Conservation (phyloP, 1,139 yeast genomes). For the Hyphopichia wangnamkhiaoensis region DNA sequence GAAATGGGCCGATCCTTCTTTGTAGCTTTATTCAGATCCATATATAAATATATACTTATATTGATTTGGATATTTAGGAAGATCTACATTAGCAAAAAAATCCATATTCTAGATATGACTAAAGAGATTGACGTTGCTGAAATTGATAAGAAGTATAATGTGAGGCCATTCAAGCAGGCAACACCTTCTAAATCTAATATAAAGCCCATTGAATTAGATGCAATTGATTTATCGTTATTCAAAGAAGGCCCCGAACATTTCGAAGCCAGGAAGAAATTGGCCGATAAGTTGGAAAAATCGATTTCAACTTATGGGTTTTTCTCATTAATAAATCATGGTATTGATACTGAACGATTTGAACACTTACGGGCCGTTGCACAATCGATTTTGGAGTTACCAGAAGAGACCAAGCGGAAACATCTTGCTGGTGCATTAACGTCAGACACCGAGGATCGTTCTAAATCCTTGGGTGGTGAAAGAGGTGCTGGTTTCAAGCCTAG, state of each 20-base stretch:
- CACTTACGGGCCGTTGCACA: conserved; percentile 22
- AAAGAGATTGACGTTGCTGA: conserved; percentile 7
- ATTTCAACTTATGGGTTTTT: conserved; percentile 24
- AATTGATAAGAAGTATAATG: conserved; percentile 20
- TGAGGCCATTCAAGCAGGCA: conserved; percentile 23
- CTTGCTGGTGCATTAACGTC: conserved; percentile 33
- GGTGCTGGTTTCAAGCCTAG: conserved; percentile 33
- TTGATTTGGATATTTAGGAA: too few relatives aligned
- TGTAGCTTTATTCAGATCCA: too few relatives aligned
- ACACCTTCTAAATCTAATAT: conserved; percentile 12
- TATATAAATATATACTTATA: too few relatives aligned
- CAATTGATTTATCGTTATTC: conserved; percentile 19
- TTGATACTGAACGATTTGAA: conserved; percentile 17
- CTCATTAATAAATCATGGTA: conserved; percentile 22
- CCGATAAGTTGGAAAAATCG: conserved; percentile 20
- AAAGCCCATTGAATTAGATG: conserved; percentile 16
- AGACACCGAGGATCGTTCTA: conserved; percentile 30
- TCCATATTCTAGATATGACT: conserved; percentile 1
- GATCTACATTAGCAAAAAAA: too few relatives aligned
- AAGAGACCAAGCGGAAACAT: conserved; percentile 18
- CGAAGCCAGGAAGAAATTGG: conserved; percentile 15
- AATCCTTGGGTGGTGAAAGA: conserved; percentile 30
- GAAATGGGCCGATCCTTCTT: too few relatives aligned
- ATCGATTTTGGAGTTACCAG: conserved; percentile 22
- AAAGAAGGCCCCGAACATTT: conserved; percentile 18